A percentile compares a stretch with the other conserved stretches of the same genome.
Conservation (phyloP, 768 basidiomycete genomes). For the Collybiopsis luxurians region DNA sequence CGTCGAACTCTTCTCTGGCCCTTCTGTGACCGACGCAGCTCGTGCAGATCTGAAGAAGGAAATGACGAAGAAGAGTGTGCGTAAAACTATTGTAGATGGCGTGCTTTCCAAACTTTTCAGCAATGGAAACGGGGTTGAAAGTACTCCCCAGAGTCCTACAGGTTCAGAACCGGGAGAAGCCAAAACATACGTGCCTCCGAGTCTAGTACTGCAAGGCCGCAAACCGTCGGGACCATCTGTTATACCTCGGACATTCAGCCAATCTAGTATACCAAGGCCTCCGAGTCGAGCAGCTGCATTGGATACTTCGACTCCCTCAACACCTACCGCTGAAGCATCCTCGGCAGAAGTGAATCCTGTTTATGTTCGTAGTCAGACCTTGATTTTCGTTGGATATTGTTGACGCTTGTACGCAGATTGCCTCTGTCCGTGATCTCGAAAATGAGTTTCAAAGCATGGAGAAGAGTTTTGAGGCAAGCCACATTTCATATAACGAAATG, state of each 20-base stretch:
- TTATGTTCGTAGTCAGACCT: constrained; percentile 50
- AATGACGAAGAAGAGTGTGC: constrained; percentile 78
- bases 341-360: constrained; percentile 53
- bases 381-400: neutral
- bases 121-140: constrained; percentile 36
- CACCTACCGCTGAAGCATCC: constrained; percentile 36
- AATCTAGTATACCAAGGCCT: constrained; percentile 51
- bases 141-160: constrained; percentile 48
- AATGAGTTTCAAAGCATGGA: constrained; percentile 79
- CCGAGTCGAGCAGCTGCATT: constrained; percentile 55
- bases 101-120: constrained; percentile 67
- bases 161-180: constrained; percentile 61
- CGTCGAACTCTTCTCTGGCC: constrained; percentile 82
- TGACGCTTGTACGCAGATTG: constrained; percentile 49
- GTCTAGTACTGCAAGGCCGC: constrained; percentile 57
- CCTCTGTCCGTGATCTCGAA: constrained; percentile 82
- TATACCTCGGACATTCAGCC: constrained; percentile 45
- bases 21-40: constrained; percentile 80
- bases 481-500: neutral
- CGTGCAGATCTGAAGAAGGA: constrained; percentile 93
- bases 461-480: constrained; percentile 74
- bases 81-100: constrained; percentile 83
- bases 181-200: constrained; percentile 65
- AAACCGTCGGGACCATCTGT: constrained; percentile 38
- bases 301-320: constrained; percentile 35